Conservation (phyloP, 163 green algal species). For the Scenedesmus sp. region DNA sequence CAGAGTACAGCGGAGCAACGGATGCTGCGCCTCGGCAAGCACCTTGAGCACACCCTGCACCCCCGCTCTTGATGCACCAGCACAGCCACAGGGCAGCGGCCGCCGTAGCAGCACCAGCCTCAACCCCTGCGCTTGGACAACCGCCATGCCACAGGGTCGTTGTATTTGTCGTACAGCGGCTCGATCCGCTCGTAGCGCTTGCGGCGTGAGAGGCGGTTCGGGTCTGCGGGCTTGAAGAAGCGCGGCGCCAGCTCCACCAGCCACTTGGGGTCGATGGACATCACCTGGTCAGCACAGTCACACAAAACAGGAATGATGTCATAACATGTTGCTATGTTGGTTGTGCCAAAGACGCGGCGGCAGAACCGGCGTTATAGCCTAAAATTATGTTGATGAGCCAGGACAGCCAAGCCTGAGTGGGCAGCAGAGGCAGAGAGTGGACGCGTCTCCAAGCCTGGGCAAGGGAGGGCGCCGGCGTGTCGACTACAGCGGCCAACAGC, state of each 20-base stretch:
- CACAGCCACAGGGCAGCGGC: background rate
- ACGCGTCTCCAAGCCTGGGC: too few species aligned
- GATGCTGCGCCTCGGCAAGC: background rate
- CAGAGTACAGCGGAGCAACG: background rate
- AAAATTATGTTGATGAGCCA: too few species aligned
- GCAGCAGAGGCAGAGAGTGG: too few species aligned
- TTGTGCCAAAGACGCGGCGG: too few species aligned
- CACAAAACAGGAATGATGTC: too few species aligned
- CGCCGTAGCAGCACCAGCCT: constrained; percentile 2
- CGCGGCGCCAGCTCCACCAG: constrained; percentile 93
- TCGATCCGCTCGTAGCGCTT: constrained; percentile 97
- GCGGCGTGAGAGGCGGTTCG: constrained; percentile 90
- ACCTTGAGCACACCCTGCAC: background rate
- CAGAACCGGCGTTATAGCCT: too few species aligned
- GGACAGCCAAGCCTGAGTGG: too few species aligned
- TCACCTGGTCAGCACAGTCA: background rate
- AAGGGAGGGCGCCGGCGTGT: too few species aligned
- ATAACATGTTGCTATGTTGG: too few species aligned
- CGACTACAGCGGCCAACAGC: too few species aligned
- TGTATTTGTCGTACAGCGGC: constrained; percentile 96
- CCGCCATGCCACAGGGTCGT: constrained; percentile 92
- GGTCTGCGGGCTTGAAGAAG: constrained; percentile 96
- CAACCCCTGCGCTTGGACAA: constrained; percentile 83
- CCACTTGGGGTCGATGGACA: constrained; percentile 89
- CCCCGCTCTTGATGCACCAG: background rate